Percentiles rank a stretch among this genome's conserved stretches.
Conservation (phyloP, 1,139 yeast species). For the Taphrina deformans region DNA sequence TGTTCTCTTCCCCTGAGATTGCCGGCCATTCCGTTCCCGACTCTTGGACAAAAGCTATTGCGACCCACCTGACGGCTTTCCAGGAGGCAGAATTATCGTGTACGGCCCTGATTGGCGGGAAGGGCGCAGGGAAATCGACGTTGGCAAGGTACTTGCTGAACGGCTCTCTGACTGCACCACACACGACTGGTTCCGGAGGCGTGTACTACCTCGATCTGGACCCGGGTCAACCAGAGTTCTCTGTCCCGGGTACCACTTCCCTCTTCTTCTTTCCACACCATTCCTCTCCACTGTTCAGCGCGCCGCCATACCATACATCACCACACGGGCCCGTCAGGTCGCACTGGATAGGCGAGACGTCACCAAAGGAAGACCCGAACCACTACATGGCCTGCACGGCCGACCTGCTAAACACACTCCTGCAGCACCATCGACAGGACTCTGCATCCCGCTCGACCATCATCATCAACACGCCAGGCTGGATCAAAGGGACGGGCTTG, state of each 20-base stretch:
- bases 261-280: constrained; percentile 35
- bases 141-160: constrained; percentile 61
- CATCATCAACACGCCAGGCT: constrained; percentile 83
- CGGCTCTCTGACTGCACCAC: constrained; percentile 41
- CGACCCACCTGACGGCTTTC: not conserved
- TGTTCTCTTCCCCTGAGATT: not conserved
- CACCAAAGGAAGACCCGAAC: constrained; percentile 70
- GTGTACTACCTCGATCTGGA: constrained; percentile 70
- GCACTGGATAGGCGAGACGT: constrained; percentile 65
- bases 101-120: constrained; percentile 57
- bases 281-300: constrained; percentile 45
- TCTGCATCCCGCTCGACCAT: constrained; percentile 50
- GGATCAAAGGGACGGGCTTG: constrained; percentile 88
- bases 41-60: not conserved
- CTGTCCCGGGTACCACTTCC: constrained; percentile 69
- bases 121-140: constrained; percentile 84
- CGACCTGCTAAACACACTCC: constrained; percentile 39
- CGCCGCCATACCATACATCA: constrained; percentile 44
- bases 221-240: constrained; percentile 86
- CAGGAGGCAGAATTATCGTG: not conserved
- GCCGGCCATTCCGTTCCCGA: not conserved
- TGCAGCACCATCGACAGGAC: not conserved
- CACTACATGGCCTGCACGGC: constrained; percentile 55
- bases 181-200: constrained; percentile 26
- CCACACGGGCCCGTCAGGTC: constrained; percentile 45